These are phyloP conservation scores for Rickenella mellea DNA, from an alignment of 768 basidiomycete genomes.

Conservation along the genomic window DNA sequence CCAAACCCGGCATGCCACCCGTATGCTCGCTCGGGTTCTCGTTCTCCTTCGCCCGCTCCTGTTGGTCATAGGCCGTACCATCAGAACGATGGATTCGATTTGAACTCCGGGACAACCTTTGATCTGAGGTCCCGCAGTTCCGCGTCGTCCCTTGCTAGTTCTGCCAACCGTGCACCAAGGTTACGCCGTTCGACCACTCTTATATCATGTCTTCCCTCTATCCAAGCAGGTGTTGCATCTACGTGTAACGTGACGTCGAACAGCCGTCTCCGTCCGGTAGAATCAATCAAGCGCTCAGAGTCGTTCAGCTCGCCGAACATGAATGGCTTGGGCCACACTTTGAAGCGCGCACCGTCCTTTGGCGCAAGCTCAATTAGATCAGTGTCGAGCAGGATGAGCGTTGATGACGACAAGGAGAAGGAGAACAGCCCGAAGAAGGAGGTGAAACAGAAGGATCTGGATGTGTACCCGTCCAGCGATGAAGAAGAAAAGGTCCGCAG, in stretches of 20 bases:
- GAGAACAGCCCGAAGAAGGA: background rate
- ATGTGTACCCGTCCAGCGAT: conserved; percentile 42
- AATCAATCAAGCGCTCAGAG: conserved; percentile 42
- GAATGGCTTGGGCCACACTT: conserved; percentile 13
- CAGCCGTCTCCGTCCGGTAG: conserved; percentile 22
- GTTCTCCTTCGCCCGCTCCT: conserved; percentile 28
- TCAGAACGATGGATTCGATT: conserved; percentile 45
- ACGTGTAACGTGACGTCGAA: conserved; percentile 11
- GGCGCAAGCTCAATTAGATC: conserved; percentile 21
- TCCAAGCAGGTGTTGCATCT: conserved; percentile 16
- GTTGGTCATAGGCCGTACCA: conserved; percentile 27
- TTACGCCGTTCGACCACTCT: conserved; percentile 26
- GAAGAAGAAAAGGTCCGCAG: conserved; percentile 65
- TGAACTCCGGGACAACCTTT: conserved; percentile 58
- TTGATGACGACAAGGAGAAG: conserved; percentile 16
- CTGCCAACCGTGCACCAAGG: conserved; percentile 25
- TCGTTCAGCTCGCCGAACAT: conserved; percentile 29
- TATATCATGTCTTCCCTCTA: conserved; percentile 10
- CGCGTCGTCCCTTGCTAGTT: conserved; percentile 26
- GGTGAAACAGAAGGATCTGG: conserved; percentile 1
- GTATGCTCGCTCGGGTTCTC: conserved; percentile 34
- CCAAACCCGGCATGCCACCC: conserved; percentile 45
- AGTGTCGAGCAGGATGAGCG: conserved; percentile 12
- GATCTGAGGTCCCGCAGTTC: conserved; percentile 11
- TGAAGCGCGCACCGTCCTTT: conserved; percentile 56